Base-by-base conservation (phyloP, 371 early-diverging fungal species). In the Actinomucor elegans region DNA sequence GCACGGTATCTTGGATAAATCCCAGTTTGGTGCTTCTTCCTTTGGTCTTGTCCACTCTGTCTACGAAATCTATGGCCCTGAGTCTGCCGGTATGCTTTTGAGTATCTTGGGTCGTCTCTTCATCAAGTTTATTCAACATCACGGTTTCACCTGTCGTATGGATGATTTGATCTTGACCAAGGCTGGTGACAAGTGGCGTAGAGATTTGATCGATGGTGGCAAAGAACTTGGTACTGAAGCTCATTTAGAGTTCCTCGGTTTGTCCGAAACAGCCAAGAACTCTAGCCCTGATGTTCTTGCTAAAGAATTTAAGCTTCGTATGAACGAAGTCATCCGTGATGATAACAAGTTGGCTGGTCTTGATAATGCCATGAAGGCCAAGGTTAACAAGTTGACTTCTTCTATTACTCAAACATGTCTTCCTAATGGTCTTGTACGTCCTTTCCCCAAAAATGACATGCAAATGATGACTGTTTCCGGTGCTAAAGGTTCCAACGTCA, bases 401-500 rank as follows among this genome's bases (percentile, higher is more conserved):
- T 76, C 85, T 9, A 88, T 97, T 55, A 93, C 94, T 34, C 73
- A 84, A 5, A 71, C 80, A 7, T 90, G 92, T 67, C 77, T 98
- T 43, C 97, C 97, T n/a, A 75, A 83, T 28, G 86, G 90, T 41
- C 77, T 97, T 48, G 79, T 88, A 35, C 84, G 88, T 57, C 81
- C 73, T 42, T 99, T 98, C 88, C 98, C 98, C 23, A 68, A 83
- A 48, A 99, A 99, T 71, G 93, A 94, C 81, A 99, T 99, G 98
- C 95, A 93, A 76, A 83, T 97, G 71, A 99, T 99, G 96, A 96
- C 99, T 2, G 88, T 92, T 18, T 94, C 97, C 34, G 99, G 99
- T 67, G 99, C 99, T 57, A 99, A 99, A 80, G 99, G 99, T 47
- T 92, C 92, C 17, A 88, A 89, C 54, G 98, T 99, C 47, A 99